Base-by-base conservation (phyloP, 768 basidiomycete species). In the Tulasnella sp. region DNA sequence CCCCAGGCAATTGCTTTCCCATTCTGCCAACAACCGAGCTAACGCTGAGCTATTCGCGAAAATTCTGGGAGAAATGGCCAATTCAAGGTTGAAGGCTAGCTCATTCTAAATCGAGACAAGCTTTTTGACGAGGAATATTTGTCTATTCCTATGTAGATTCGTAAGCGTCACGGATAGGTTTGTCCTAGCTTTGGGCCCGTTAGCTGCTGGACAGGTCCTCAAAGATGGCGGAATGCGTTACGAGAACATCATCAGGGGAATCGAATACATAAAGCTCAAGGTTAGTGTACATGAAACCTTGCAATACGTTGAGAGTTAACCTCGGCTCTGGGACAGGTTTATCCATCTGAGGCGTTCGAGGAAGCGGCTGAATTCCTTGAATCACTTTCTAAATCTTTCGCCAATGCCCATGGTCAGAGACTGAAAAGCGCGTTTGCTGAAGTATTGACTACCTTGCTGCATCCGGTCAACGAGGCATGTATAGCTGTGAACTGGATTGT, bases 81-180 rank as follows among this genome's bases (percentile, higher is more conserved):
- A 87, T 27, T 27, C 94, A 80, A 89, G 95, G 94, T 95, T 68
- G 81, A 40, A 74, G n/a, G 34, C 42, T 92, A 84, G 40, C 44
- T 72, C 58, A 39, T 8, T 73, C 4, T 27, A 31, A 18, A 42
- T 34, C n/a, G 73, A 27, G 4, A 18, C 38, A 74, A n/a, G 31
- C 73, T 44, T 44, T 14, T 39, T 19, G 40, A 24, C 38, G 31
- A 40, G 2, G 39, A 36, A 36, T 12, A 36, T 31, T 34, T 68
- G 39, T 78, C 72, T 40, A n/a, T n/a, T n/a, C n/a, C n/a, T 2
- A 16, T 58, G 21, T 38, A 95, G 96, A 76, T 98, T 98, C 82
- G 88, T 93, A 82, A 96, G 92, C 80, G 94, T 98, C n/a, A 95
- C 94, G 4, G 96, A 98, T 85, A 91, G 95, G 0, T 98, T 97